Base-by-base conservation (phyloP, 2,329 filamentous ascomycete genomes). In the Alternaria angustiovoidea region DNA sequence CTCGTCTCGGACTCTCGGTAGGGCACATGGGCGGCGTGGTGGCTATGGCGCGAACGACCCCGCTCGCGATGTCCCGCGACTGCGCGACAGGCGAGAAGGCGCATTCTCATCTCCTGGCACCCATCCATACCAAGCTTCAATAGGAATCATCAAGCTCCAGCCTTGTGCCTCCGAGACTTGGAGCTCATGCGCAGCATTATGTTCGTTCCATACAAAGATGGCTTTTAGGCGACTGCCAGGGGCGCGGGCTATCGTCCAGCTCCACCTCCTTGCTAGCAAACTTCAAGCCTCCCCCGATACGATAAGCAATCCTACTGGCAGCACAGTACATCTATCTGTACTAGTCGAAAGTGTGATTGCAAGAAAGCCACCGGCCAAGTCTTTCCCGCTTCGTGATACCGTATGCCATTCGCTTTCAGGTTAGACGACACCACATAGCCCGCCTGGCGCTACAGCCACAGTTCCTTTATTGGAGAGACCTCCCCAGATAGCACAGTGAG, bases 391-490 rank as follows among this genome's bases (percentile, higher is more conserved):
- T 47, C 41, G 56, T 55, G 44, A 54, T 48, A 57, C 51, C 39
- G 36, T 18, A 48, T 39, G 46, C 61, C 60, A 63, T 38, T 59
- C 41, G 24, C 32, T 55, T 59, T 55, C 39, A 54, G 57, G 47
- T 18, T 54, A 56, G 44, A 26, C 39, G 38, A 28, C n/a, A 55
- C 55, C 63, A 63, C 64, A 64, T 63, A 70, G 67, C 67, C 67
- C 54, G 44, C 63, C 63, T 66, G 62, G 62, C 34, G 28, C 42
- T 41, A 28, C 62, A 63, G 66, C 70, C 68, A 70, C 64, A 26
- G 36, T 34, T 51, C 42, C 55, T 16, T 63, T 49, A 70, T 71
- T 72, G 68, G 70, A 62, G 54, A 51, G 54, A 38, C 38, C 38
- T 18, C 49, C 36, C 39, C 46, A 39, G 36, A 64, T 32, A 39